Evolutionary conservation across 2,329 filamentous ascomycete species (phyloP).

Genomic region (Cladorrhinum sp.): DNA sequence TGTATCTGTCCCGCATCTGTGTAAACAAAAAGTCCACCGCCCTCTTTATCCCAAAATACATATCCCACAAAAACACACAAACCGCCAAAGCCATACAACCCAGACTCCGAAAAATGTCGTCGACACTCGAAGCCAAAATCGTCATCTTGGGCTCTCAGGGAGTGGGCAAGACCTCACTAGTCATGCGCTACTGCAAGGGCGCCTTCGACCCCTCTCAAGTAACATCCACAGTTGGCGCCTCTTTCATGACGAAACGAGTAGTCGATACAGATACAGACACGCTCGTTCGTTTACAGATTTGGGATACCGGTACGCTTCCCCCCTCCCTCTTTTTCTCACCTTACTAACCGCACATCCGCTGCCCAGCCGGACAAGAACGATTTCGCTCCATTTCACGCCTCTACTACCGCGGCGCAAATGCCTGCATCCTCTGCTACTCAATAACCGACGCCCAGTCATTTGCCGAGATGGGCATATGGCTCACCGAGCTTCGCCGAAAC

Average conservation of each 20-base stretch:
- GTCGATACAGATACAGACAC: conserved; percentile 83
- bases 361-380: conserved; percentile 80
- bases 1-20: not conserved
- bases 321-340: conserved; percentile 7
- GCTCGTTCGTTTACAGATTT: conserved; percentile 87
- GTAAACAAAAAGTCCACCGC: not conserved
- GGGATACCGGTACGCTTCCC: conserved; percentile 71
- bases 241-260: conserved; percentile 75
- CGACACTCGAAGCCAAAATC: conserved; percentile 76
- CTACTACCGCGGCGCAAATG: conserved; percentile 94
- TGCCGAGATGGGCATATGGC: conserved; percentile 88
- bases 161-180: conserved; percentile 75
- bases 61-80: not conserved
- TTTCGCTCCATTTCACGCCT: conserved; percentile 92
- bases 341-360: not conserved
- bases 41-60: not conserved
- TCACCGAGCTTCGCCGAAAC: conserved; percentile 78
- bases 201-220: conserved; percentile 63
- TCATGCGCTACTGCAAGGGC: conserved; percentile 73
- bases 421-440: conserved; percentile 90
- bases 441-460: conserved; percentile 86
- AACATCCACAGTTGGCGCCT: conserved; percentile 73
- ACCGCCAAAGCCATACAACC: not conserved
- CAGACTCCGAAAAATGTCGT: conserved; percentile 34
- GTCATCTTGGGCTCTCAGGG: conserved; percentile 77